Base-by-base conservation (phyloP, 2,329 filamentous ascomycete genomes). In the Penicillium sp. region DNA sequence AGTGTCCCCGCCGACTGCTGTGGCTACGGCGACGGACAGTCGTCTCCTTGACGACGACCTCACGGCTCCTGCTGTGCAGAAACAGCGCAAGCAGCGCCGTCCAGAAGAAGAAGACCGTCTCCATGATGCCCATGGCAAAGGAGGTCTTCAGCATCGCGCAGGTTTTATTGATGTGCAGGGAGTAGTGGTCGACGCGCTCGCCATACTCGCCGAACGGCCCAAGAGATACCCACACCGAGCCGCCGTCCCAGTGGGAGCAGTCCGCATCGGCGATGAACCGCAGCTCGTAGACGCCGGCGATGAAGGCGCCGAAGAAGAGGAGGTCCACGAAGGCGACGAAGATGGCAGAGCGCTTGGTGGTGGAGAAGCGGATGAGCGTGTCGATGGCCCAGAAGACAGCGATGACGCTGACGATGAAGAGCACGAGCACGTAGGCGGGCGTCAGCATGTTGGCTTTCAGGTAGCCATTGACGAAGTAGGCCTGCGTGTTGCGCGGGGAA, bases 71-170 rank as follows among this genome's bases (percentile, higher is more conserved):
- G 4, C 30, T 48, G 40, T 71, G 65, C 40, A 74, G 56, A 36
- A 70, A 68, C 31, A 71, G 50, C 11, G 89, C 87, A 29, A 93
- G 72, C 18, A 91, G 68, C 36, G 80, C 78, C 3, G 87, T 93
- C 59, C 84, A 72, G 63, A 84, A 83, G 70, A 94, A 95, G 62
- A 90, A 83, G 50, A 93, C 71, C 51, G 74, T 73, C 64, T 93
- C 87, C 77, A 96, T 94, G 64, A 97, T 96, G 33, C 80, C 88
- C 53, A 96, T 83, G 2, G 88, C 91, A 69, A 88, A 97, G 52
- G 75, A 78, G 1, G 90, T 85, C 78, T 96, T 97, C 59, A 95
- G 79, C 87, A 96, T 93, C 34, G 84, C 79, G 69, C 91, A 97
- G 4, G 81, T 80, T 75, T 91, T 91, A 66, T 87, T 76, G 25